Conservation (phyloP, 176 grass and related monocot species). For the Rhynchospora tenuis region DNA sequence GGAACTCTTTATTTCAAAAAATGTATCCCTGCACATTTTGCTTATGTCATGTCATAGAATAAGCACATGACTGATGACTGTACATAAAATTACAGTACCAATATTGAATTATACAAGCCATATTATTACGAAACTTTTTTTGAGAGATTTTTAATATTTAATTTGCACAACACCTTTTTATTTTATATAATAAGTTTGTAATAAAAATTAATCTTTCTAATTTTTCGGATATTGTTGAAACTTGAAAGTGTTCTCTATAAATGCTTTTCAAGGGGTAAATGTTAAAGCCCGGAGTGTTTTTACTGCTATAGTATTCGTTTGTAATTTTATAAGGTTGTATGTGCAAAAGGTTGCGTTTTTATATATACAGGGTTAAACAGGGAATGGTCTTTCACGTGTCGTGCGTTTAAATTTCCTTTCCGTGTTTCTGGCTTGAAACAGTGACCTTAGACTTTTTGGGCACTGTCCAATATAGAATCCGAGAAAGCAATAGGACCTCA, state of each 20-base stretch:
- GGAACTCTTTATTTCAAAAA: background rate
- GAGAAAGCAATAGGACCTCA: conserved; percentile 1
- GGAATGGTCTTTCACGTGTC: conserved; percentile 3
- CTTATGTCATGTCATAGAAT: too few species aligned
- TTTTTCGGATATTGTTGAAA: background rate
- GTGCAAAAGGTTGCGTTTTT: background rate
- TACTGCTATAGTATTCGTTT: background rate
- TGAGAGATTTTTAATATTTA: background rate
- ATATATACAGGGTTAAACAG: background rate
- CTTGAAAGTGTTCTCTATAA: background rate
- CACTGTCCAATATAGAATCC: conserved; percentile 7
- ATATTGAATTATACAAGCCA: too few species aligned
- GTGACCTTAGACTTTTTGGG: background rate
- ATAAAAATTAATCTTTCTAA: background rate
- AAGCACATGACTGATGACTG: too few species aligned
- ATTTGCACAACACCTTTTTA: background rate
- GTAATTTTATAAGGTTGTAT: conserved; percentile 1
- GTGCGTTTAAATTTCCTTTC: conserved; percentile 10
- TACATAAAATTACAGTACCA: too few species aligned
- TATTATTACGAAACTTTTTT: too few species aligned
- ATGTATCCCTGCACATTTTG: too few species aligned
- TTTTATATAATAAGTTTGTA: background rate
- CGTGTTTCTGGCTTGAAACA: conserved; percentile 4
- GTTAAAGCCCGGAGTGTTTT: too few species aligned
- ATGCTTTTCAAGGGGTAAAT: too few species aligned